Percentiles rank a stretch among this genome's conserved stretches.
Evolutionary conservation across 768 basidiomycete species (phyloP).

Genomic region (Rubroboletus pulcherrimus): DNA sequence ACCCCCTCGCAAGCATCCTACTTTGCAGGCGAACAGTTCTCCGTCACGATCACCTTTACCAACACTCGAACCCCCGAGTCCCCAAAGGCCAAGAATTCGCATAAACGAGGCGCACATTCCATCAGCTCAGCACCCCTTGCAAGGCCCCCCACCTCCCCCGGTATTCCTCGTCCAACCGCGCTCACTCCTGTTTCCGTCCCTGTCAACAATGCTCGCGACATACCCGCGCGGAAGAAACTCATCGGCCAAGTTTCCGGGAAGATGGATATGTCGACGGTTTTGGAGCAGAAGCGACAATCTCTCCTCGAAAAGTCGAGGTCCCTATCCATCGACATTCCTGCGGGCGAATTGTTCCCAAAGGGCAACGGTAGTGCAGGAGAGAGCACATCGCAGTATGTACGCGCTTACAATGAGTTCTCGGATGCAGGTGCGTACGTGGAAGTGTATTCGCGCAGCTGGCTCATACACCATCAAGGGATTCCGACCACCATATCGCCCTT

Average conservation of each 20-base stretch:
- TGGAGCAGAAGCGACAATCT: constrained; percentile 53
- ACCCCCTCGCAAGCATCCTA: constrained; percentile 83
- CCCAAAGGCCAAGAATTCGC: constrained; percentile 37
- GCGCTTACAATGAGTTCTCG: constrained; percentile 31
- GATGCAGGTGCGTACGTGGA: constrained; percentile 14
- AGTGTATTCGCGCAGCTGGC: background rate
- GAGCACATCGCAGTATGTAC: constrained; percentile 24
- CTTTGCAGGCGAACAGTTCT: constrained; percentile 88
- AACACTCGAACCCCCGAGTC: constrained; percentile 63
- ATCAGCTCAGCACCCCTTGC: constrained; percentile 81
- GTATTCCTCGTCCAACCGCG: constrained; percentile 44
- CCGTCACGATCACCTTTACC: constrained; percentile 81
- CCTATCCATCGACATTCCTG: constrained; percentile 60
- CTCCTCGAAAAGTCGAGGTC: constrained; percentile 52
- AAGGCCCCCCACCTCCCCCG: constrained; percentile 79
- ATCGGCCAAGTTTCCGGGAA: constrained; percentile 44
- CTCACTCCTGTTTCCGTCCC: constrained; percentile 22
- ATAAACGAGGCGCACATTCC: constrained; percentile 74
- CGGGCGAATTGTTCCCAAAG: constrained; percentile 41
- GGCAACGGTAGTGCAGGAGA: background rate
- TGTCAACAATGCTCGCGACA: constrained; percentile 27
- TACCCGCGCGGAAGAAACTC: constrained; percentile 47
- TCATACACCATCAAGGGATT: constrained; percentile 8
- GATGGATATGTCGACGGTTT: constrained; percentile 42
- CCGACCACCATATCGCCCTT: constrained; percentile 27